Percentiles rank a stretch among this genome's conserved stretches.
Conservation (phyloP, 257 asterid species). For the Plectranthus barbatus region DNA sequence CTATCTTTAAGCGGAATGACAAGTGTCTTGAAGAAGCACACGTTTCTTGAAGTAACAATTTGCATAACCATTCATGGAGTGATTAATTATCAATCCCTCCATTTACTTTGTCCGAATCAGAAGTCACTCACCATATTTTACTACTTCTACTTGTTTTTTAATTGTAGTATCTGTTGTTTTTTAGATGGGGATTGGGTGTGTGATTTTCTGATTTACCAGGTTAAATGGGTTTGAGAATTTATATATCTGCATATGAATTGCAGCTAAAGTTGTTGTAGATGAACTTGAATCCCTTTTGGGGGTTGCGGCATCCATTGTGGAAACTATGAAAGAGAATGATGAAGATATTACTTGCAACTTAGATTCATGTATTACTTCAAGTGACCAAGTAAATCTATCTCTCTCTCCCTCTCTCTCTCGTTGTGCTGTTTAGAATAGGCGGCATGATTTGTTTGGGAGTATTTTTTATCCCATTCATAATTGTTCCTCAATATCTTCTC, state of each 20-base stretch:
- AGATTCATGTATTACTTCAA: conserved; percentile 17
- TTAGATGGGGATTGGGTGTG: neutral
- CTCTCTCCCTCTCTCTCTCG: neutral
- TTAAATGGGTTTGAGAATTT: too few species aligned
- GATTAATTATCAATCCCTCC: neutral
- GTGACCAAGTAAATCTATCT: neutral
- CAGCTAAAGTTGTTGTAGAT: conserved; percentile 42
- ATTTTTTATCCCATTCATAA: neutral
- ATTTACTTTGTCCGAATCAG: neutral
- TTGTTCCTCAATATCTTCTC: neutral
- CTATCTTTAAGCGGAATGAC: neutral
- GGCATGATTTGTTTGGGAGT: neutral
- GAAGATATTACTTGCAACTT: conserved; percentile 18
- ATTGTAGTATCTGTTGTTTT: neutral
- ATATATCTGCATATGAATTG: conserved; percentile 14
- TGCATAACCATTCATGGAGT: neutral
- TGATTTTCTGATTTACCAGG: neutral
- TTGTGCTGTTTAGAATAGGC: neutral
- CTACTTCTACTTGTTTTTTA: neutral
- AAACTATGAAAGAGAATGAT: conserved; percentile 27
- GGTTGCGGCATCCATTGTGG: conserved; percentile 34
- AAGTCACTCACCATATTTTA: neutral
- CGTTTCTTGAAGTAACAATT: neutral
- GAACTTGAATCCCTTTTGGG: conserved; percentile 55
- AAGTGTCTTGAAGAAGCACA: neutral